Evolutionary conservation across 176 grass and related monocot species (phyloP).

Genomic region (Metroxylon sagu): DNA sequence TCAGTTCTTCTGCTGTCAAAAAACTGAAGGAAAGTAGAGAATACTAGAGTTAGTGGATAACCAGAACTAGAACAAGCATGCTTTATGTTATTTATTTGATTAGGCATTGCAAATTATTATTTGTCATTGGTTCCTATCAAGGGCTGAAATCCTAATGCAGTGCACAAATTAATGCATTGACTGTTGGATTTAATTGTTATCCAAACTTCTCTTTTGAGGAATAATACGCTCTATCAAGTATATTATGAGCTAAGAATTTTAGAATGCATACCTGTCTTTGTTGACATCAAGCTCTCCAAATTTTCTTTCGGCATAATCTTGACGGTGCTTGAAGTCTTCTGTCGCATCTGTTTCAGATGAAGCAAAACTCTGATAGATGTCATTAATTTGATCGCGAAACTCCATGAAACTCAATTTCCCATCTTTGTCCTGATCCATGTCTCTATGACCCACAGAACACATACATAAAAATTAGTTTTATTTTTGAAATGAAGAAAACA

Average conservation of each 20-base stretch:
- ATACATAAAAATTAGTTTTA: neutral
- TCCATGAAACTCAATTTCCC: slow-evolving; percentile 24
- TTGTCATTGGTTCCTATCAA: no score
- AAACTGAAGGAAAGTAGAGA: slow-evolving; percentile 3
- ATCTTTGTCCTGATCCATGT: slow-evolving; percentile 27
- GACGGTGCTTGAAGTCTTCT: neutral
- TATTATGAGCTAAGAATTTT: no score
- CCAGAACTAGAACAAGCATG: no score
- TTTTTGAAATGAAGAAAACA: neutral
- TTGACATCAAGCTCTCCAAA: slow-evolving; percentile 32
- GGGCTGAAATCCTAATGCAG: neutral
- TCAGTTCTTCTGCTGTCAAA: slow-evolving; percentile 36
- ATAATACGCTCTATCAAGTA: no score
- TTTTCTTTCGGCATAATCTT: slow-evolving; percentile 13
- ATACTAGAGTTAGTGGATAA: no score
- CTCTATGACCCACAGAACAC: slow-evolving; percentile 7
- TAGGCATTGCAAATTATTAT: no score
- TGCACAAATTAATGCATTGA: neutral
- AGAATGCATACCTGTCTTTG: slow-evolving; percentile 18
- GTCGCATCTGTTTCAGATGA: neutral
- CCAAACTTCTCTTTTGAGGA: no score
- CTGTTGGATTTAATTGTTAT: no score
- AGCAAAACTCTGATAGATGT: neutral
- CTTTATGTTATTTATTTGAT: no score
- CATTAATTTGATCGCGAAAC: slow-evolving; percentile 12